Evolutionary conservation across 352 stramenopile species (phyloP), one percentile per base, ranked within the genome.

Genomic region (Lagenidium sp.): DNA sequence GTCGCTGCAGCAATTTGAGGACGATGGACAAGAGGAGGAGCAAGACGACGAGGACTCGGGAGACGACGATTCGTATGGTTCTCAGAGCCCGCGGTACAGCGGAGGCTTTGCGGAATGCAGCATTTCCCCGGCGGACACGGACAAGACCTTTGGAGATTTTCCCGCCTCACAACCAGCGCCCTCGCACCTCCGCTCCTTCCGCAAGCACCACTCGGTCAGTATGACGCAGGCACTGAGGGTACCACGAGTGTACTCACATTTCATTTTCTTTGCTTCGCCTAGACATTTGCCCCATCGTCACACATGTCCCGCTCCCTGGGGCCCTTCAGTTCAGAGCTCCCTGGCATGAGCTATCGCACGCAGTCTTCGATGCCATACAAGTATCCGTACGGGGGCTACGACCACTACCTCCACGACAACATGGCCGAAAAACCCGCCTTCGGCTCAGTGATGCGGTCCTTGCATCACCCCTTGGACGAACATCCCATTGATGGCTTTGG

Each of bases 1-100:
- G 25, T n/a, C n/a, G n/a, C n/a, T n/a, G n/a, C 44, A 60, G 19
- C 53, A 62, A 43, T 69, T 80, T 42, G 65, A 79, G 8, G 68
- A 83, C 19, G 71, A 83, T 37, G 55, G 60, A 18, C 60, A 63
- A 35, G 65, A 81, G 16, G n/a, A n/a, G n/a, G n/a, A n/a, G n/a
- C n/a, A n/a, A n/a, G 68, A 81, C 36, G 57, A 68, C 10, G 68
- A 63, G 36, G 72, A 85, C 28, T 78, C 67, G 6, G 67, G 77
- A 29, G 65, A 74, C 28, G 66, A 69, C 25, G 60, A 69, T 34
- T 81, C 70, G 41, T 65, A 67, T 36, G 47, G 55, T 19, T 61
- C 62, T 4, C 43, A 61, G 29, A 85, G 72, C 32, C 72, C 72
- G 7, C 56, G 72, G 26, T 71, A 76, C 41, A 26, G 34, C 1